These are phyloP conservation scores for Candida silvicultrix DNA, from an alignment of 805 yeast genomes.

Conservation along the genomic window DNA sequence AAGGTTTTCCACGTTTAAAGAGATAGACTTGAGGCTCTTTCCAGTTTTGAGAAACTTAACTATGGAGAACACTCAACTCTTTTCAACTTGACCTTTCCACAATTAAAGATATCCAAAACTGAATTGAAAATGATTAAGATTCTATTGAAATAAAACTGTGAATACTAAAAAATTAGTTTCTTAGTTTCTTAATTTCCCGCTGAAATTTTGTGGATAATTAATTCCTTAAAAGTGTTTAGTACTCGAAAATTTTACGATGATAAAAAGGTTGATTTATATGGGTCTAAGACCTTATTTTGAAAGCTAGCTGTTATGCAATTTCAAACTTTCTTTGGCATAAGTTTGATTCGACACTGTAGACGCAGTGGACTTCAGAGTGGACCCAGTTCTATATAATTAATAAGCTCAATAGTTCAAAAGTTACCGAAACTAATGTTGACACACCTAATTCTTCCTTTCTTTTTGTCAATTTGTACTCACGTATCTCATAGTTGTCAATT, in stretches of 20 bases:
- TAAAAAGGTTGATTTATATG: background rate
- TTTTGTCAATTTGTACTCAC: background rate
- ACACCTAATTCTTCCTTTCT: background rate
- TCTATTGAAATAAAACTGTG: too few species aligned
- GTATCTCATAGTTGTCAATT: background rate
- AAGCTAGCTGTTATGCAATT: background rate
- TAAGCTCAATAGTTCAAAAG: too few species aligned
- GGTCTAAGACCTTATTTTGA: background rate
- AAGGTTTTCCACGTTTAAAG: background rate
- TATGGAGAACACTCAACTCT: too few species aligned
- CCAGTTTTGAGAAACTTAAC: too few species aligned
- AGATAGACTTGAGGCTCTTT: background rate
- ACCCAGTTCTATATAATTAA: too few species aligned
- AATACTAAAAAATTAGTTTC: too few species aligned
- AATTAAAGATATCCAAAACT: too few species aligned
- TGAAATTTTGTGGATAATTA: background rate
- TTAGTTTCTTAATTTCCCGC: too few species aligned
- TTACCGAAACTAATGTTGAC: too few species aligned
- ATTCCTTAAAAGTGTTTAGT: background rate
- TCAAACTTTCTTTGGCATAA: background rate
- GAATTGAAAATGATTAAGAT: too few species aligned
- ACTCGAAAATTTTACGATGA: background rate
- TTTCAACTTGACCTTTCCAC: too few species aligned
- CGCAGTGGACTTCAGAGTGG: background rate
- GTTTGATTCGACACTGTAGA: background rate